These are phyloP conservation scores for Ophiostoma perfectum DNA, from an alignment of 2,329 filamentous ascomycete species.

Conservation along the genomic window DNA sequence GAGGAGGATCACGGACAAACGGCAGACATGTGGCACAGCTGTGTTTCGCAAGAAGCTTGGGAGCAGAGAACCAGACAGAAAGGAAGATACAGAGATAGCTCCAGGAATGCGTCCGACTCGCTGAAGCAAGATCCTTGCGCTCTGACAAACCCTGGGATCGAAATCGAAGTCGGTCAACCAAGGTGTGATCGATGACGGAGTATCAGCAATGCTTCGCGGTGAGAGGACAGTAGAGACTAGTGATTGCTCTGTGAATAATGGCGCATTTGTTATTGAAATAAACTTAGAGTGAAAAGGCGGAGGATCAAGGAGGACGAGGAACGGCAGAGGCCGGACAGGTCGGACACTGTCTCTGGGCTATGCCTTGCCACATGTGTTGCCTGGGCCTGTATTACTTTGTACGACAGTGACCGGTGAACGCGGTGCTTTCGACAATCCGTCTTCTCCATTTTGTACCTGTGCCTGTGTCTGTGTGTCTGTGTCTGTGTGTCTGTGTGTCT, in stretches of 20 bases:
- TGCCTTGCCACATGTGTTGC: conserved; percentile 8
- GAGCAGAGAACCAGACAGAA: neutral
- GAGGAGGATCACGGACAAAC: neutral
- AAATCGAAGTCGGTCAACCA: neutral
- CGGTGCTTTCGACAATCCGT: neutral
- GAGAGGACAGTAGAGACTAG: neutral
- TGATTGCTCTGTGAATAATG: neutral
- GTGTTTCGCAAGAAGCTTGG: conserved; percentile 16
- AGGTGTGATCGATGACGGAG: neutral
- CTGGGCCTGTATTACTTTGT: neutral
- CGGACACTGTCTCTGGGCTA: neutral
- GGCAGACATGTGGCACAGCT: neutral
- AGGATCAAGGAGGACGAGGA: neutral
- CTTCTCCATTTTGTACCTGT: too few species aligned
- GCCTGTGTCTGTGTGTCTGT: too few species aligned
- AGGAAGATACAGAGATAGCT: neutral
- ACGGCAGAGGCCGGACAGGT: neutral
- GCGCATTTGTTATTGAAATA: neutral
- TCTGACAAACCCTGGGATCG: neutral
- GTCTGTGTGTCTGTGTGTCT: too few species aligned
- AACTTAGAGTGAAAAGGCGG: neutral
- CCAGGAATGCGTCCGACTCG: conserved; percentile 21
- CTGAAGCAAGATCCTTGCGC: conserved; percentile 7
- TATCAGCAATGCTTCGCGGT: neutral
- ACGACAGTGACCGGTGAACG: neutral